Conservation (phyloP, 2,329 filamentous ascomycete species). For the Verticillium tricorpus region DNA sequence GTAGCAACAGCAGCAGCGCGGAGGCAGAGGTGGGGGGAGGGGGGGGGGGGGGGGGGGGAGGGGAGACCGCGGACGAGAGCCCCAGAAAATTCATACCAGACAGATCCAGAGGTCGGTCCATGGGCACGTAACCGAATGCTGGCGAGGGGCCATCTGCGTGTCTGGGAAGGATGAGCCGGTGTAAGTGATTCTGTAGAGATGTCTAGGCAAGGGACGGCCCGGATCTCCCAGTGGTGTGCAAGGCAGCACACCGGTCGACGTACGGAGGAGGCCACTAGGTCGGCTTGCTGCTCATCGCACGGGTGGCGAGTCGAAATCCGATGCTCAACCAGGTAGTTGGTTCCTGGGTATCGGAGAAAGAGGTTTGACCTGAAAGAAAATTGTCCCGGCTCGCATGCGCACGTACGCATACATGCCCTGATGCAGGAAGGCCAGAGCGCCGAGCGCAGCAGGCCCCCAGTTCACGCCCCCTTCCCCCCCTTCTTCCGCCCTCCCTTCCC, state of each 20-base stretch:
- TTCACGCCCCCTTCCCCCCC: too few species aligned
- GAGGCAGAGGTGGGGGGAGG: not conserved
- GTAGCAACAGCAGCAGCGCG: not conserved
- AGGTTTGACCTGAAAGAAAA: not conserved
- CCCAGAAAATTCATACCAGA: not conserved
- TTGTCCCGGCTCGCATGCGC: not conserved
- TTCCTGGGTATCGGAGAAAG: not conserved
- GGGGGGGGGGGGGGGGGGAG: not conserved
- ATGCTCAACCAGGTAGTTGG: not conserved
- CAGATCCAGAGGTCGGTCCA: not conserved
- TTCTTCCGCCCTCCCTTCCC: too few species aligned
- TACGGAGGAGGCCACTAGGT: not conserved
- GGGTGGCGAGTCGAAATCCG: not conserved
- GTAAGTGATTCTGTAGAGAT: not conserved
- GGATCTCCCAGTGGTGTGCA: not conserved
- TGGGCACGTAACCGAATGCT: not conserved
- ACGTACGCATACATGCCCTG: too few species aligned
- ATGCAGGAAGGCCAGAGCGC: too few species aligned
- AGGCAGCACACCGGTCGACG: not conserved
- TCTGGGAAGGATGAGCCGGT: not conserved
- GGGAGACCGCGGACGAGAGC: not conserved
- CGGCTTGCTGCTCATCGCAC: not conserved
- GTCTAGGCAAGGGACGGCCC: not conserved
- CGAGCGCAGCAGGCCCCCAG: too few species aligned
- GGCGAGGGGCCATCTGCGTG: not conserved